Conservation (phyloP, 495 filamentous ascomycete species). For the Daldinia concentrica region DNA sequence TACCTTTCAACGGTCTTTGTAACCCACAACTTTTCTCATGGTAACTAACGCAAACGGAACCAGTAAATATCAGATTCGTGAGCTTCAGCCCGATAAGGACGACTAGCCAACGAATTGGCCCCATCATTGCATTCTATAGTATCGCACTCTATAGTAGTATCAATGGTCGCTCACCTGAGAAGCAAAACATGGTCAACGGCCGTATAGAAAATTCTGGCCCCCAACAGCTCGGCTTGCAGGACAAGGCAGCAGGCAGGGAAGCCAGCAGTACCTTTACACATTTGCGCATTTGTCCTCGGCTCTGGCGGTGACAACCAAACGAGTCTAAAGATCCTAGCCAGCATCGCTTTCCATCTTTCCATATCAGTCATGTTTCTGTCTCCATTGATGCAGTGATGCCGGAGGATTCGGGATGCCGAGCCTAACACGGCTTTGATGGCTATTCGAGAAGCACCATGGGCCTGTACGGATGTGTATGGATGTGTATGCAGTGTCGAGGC, state of each 20-base stretch:
- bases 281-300: constrained; percentile 14
- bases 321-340: constrained; percentile 1
- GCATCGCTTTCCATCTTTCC: constrained; percentile 5
- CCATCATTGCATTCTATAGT: constrained; percentile 4
- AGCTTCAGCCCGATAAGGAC: neutral
- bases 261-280: neutral
- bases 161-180: constrained; percentile 4
- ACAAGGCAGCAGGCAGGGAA: neutral
- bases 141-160: constrained; percentile 1
- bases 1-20: neutral
- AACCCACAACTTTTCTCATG: neutral
- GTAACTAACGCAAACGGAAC: neutral
- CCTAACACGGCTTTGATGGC: constrained; percentile 13
- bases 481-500: constrained; percentile 6
- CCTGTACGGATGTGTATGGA: constrained; percentile 10
- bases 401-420: constrained; percentile 34
- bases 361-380: constrained; percentile 8
- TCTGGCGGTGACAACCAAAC: constrained; percentile 20
- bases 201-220: constrained; percentile 10
- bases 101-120: constrained; percentile 1
- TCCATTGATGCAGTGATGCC: constrained; percentile 14
- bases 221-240: neutral
- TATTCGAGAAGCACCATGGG: neutral
- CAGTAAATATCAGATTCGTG: neutral
- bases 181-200: neutral